These are phyloP conservation scores for Lippia alba DNA, from an alignment of 305 asterid species.

Conservation along the genomic window DNA sequence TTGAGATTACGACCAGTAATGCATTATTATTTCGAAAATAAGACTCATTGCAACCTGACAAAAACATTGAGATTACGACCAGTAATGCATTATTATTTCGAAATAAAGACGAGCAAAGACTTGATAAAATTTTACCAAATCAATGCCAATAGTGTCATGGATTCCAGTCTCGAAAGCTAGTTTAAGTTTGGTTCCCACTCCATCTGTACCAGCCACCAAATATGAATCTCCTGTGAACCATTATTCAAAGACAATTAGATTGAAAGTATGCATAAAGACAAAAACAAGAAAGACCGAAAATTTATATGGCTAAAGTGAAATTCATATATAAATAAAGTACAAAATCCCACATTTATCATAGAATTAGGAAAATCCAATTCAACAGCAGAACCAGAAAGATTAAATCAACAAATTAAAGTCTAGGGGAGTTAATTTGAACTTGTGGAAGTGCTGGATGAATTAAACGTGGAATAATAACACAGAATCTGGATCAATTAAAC, in stretches of 20 bases:
- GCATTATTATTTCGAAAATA: conserved; percentile 29
- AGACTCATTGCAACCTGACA: conserved; percentile 97
- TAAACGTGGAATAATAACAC: neutral
- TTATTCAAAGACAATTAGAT: conserved; percentile 4
- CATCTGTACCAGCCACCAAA: conserved; percentile 97
- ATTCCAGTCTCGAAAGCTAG: conserved; percentile 94
- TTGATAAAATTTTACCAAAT: conserved; percentile 57
- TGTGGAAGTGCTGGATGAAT: conserved; percentile 3
- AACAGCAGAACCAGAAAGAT: no score
- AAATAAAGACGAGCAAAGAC: conserved; percentile 59
- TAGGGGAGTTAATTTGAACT: neutral
- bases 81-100: neutral
- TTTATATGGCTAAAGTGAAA: neutral
- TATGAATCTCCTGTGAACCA: conserved; percentile 75
- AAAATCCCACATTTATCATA: neutral
- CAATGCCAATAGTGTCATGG: conserved; percentile 95
- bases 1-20: conserved; percentile 26
- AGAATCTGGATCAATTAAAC: no score
- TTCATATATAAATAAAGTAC: neutral
- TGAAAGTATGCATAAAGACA: neutral
- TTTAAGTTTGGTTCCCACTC: conserved; percentile 93
- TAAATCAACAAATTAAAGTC: neutral
- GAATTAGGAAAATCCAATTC: no score
- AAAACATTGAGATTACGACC: conserved; percentile 28
- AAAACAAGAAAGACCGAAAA: neutral